Base-by-base conservation (phyloP, 2,329 filamentous ascomycete genomes). In the Lasiodiplodia sp. region DNA sequence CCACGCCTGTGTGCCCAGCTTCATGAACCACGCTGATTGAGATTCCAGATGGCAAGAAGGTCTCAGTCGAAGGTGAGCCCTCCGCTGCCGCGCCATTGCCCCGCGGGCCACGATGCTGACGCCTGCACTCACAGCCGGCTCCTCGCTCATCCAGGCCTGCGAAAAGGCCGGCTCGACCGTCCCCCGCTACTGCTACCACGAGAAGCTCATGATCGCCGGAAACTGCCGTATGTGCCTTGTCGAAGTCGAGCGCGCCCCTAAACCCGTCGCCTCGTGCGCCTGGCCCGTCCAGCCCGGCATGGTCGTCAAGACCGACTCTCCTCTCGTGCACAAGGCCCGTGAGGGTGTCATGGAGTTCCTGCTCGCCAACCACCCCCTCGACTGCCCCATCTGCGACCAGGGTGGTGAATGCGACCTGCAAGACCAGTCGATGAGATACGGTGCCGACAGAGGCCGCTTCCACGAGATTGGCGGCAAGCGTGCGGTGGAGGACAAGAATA, bases 171-270 rank as follows among this genome's bases (percentile, higher is more conserved):
- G 96, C 78, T 88, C 87, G 73, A 96, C 92, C 71, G 87, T 98
- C 78, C 95, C 95, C 75, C 94, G 94, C 93, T 97, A 97, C 84
- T 98, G 95, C 85, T 98, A 98, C 84, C 95, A 97, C 88, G 95
- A 98, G 92, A 98, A 99, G 85, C 88, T 99, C 75, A 94, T 97
- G 91, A 97, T 99, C 87, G 96, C 96, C 78, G 96, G 96, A 83
- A 99, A 98, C 84, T 99, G 96, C 84, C 94, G 96, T 85, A 99
- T 99, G 96, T 99, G 96, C 84, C 85, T 99, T 78, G 96, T 99
- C 78, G 96, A 99, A 86, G 96, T 99, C 74, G 96, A 98, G 85
- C 89, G 90, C 82, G 92, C 93, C 70, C 96, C 96, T 69, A 99
- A 99, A 85, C 96, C 96, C 70, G 94, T 98, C 68, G 96, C 96